phyloP scores from a whole-genome alignment of 257 asterid genomes.

The Vinca minor region DNA sequence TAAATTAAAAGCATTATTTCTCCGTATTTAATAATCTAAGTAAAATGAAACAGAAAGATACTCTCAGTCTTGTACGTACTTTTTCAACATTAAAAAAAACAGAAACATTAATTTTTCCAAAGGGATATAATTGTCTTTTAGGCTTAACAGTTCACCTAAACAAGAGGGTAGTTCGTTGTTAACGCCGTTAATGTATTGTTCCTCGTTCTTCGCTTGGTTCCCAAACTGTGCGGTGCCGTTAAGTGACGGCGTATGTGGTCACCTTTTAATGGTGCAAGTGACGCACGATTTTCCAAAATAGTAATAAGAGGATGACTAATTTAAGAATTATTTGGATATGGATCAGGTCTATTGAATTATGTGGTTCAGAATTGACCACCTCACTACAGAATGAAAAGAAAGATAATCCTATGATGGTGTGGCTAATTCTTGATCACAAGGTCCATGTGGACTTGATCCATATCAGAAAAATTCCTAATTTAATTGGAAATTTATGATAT shows the following conservation, averaged over 20 bases:
- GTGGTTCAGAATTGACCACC: too few species aligned
- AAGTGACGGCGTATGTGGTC: slow-evolving; percentile 13
- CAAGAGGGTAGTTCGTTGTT: slow-evolving; percentile 6
- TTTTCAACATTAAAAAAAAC: neutral
- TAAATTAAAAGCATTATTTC: slow-evolving; percentile 1
- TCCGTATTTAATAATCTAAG: slow-evolving; percentile 4
- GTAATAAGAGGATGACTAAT: neutral
- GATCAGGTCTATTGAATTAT: too few species aligned
- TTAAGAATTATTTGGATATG: too few species aligned
- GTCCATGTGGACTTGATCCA: too few species aligned
- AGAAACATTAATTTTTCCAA: neutral
- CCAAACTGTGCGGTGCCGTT: slow-evolving; percentile 10
- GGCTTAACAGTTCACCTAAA: neutral
- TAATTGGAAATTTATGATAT: too few species aligned
- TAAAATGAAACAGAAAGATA: slow-evolving; percentile 8
- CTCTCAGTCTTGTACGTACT: too few species aligned
- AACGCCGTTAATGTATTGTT: neutral
- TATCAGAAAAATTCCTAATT: too few species aligned
- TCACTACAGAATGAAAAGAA: too few species aligned
- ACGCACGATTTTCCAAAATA: slow-evolving; percentile 6
- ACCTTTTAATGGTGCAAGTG: neutral
- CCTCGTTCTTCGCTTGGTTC: neutral
- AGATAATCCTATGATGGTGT: too few species aligned
- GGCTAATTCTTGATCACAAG: too few species aligned
- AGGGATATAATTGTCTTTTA: neutral